Base-by-base conservation (phyloP, 306 rosid species). In the Ziziphus jujuba region DNA sequence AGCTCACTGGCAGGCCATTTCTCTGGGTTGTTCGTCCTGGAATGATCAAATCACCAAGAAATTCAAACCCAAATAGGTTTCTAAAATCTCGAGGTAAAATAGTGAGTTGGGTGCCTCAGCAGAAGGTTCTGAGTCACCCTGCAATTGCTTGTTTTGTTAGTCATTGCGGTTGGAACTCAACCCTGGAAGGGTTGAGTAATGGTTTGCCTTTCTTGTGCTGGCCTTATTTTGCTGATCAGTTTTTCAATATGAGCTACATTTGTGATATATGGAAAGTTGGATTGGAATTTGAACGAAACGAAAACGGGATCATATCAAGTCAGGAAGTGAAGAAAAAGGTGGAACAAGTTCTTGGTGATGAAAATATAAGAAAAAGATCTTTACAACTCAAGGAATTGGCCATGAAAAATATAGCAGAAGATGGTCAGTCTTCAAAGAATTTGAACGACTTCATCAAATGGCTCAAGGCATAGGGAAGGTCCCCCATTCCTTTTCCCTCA, bases 141-240 rank as follows among this genome's bases (percentile, higher is more conserved):
- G 35, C 85, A 7, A 62, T 75, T 16, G 74, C 85, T 50, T 85
- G 84, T 24, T 85, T 85, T 51, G 12, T 85, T 17, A 77, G 80
- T 55, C 87, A 85, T 8, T 85, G 85, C 49, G 87, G 87, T 28
- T 85, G 87, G 90, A 85, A 82, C 51, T 85, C 87, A 4, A 72
- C 70, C 0, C 58, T 77, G 0, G 85, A 82, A 54, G 78, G 81
- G 19, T 24, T 76, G 17, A 21, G n/a, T 40, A 22, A 38, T 72
- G 57, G 72, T 1, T 67, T 77, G 3, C 83, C 83, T 63, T 84
- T 80, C 47, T 53, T 84, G 63, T 77, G 78, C 38, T 72, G 82
- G 75, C 78, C 82, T 16, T 62, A 53, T 62, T 72, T 61, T 47
- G 61, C 58, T 13, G 75, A 77, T 5, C 74, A 77, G 40, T 11